Base-by-base conservation (phyloP, 768 basidiomycete genomes). In the Tricholoma saponaceum region DNA sequence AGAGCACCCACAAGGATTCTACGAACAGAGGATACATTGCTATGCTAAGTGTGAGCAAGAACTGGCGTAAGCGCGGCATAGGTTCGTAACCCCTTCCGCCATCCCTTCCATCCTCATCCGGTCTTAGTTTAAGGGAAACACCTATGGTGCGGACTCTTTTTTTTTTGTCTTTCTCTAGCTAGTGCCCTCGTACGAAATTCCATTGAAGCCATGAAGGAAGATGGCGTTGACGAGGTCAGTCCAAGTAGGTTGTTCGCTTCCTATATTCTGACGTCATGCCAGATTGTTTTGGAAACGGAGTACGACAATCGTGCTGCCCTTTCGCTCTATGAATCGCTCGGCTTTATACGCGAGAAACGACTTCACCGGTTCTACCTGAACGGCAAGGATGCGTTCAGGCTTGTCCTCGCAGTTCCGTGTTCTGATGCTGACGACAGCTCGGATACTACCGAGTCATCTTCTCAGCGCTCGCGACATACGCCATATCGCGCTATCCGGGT, bases 281-380 rank as follows among this genome's bases (percentile, higher is more conserved):
- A 98, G 92, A 84, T 98, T 65, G 86, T 94, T 12, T 86, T 98
- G 57, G 97, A 98, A 75, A 98, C 97, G 4, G 97, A 99, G 72
- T 90, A 81, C 68, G 96, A 98, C 74, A 98, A 98, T 71, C 73
- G 77, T 46, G 84, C 93, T 6, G 95, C 95, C 0, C 81, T 98
- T 14, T 85, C 89, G 2, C 77, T 99, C 12, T 98, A 98, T 73
- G 89, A 90, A 59, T 87, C 89, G 6, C 81, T 98, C 44, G 97
- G 97, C 0, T 99, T 99, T 73, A 90, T 98, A 23, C 85, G 92
- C 41, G 95, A 98, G 76, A 98, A 98, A 69, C 86, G 95, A 4
- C 79, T 99, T 16, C 87, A 89, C 69, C 84, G 97, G 1, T 99
- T 98, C 74, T 98, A 99, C 67, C 83, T 98, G 62, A 99, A 97